Base-by-base conservation (phyloP, 2,329 filamentous ascomycete genomes). In the Ophiostoma perfectum region DNA sequence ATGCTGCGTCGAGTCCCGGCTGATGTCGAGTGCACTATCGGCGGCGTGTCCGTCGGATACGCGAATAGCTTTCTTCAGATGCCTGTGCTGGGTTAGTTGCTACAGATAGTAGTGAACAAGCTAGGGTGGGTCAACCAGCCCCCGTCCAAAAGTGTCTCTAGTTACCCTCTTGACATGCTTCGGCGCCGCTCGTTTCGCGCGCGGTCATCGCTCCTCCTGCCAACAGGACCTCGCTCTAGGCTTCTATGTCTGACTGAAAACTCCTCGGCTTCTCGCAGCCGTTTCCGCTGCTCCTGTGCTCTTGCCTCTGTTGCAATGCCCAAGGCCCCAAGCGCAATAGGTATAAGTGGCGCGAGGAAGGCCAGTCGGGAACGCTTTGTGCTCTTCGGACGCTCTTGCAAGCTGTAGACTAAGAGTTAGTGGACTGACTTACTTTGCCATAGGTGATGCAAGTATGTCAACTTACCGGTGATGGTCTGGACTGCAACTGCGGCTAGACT, bases 261-360 rank as follows among this genome's bases (percentile, higher is more conserved):
- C 38, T 42, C 60, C 7, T 39, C 44, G 18, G 38, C 52, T 5
- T 66, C 36, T 3, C 27, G 55, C 27, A 38, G 55, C 36, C 16
- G 42, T 5, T 58, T 27, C 12, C n/a, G 41, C 14, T 63, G 42
- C 8, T 70, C 62, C 9, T 18, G 18, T 11, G 36, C 66, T 38
- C 44, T 67, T 8, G 47, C 60, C 16, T 65, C 64, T 4, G 60
- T 42, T 5, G 41, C 64, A 14, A 67, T 41, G 14, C 66, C 69
- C 5, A 70, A 49, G 11, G 64, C 66, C 3, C 60, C 65, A 18
- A 70, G 69, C 7, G 64, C 66, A 14, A 68, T 7, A 5, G 69
- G 69, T 5, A 67, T 9, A 38, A 70, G 64, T 39, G 69, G 69
- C 3, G 64, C 65, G 47, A 68, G 64, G 39, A 68, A 66, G 5